These are phyloP conservation scores for Priceomyces fermenticarens DNA, from an alignment of 805 yeast species.

Conservation along the genomic window DNA sequence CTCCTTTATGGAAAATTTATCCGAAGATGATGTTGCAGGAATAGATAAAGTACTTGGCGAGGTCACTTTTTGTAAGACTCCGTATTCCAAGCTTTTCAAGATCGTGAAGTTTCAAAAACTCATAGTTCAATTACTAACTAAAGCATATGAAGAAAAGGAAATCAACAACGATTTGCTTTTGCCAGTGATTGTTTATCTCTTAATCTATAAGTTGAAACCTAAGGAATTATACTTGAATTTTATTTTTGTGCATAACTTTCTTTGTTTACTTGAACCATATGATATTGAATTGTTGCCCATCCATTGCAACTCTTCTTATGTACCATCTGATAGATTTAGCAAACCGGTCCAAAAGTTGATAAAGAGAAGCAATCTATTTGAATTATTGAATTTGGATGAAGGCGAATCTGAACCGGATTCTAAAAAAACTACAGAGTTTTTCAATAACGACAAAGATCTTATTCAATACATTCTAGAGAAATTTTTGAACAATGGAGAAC, in stretches of 20 bases:
- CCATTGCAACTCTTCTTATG: constrained; percentile 18
- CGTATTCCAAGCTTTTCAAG: constrained; percentile 27
- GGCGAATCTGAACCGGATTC: constrained; percentile 7
- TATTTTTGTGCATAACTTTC: constrained; percentile 34
- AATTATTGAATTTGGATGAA: constrained; percentile 26
- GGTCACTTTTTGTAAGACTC: constrained; percentile 24
- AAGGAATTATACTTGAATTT: constrained; percentile 34
- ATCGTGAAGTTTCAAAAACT: constrained; percentile 32
- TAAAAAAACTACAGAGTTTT: constrained; percentile 13
- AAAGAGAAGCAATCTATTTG: constrained; percentile 22
- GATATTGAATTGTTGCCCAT: constrained; percentile 18
- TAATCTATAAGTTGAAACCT: constrained; percentile 24
- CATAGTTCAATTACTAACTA: constrained; percentile 17
- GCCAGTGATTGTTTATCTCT: constrained; percentile 36
- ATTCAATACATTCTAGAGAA: constrained; percentile 22
- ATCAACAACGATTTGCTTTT: constrained; percentile 39
- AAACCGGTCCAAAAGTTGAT: constrained; percentile 12
- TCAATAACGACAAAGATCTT: constrained; percentile 28
- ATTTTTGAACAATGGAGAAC: constrained; percentile 37
- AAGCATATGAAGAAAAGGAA: constrained; percentile 15
- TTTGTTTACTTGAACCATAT: constrained; percentile 31
- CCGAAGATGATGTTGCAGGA: constrained; percentile 14
- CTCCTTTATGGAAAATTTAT: constrained; percentile 15
- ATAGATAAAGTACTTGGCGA: constrained; percentile 15
- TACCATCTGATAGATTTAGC: constrained; percentile 14